These are phyloP conservation scores for Hypoxylon subgilvum DNA, from an alignment of 495 filamentous ascomycete species.

Conservation along the genomic window DNA sequence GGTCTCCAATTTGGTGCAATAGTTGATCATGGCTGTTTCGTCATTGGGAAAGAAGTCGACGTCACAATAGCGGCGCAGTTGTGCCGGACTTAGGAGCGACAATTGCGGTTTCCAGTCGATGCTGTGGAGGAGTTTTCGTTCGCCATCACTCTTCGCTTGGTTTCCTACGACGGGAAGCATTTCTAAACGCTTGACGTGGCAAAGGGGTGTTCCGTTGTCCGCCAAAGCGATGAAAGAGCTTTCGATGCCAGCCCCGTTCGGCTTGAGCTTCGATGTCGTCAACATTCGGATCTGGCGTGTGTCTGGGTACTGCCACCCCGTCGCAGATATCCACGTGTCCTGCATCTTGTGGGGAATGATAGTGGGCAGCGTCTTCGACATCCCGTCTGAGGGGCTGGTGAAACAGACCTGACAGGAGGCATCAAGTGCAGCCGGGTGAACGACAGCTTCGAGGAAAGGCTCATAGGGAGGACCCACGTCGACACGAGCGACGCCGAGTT, in stretches of 20 bases:
- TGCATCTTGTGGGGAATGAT: slow-evolving; percentile 18
- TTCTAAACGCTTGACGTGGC: slow-evolving; percentile 30
- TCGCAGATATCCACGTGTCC: slow-evolving; percentile 26
- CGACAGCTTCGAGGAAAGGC: slow-evolving; percentile 22
- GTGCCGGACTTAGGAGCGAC: slow-evolving; percentile 38
- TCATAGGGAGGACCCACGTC: not conserved
- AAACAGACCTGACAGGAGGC: slow-evolving; percentile 38
- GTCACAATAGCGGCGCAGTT: slow-evolving; percentile 28
- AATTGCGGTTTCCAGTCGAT: slow-evolving; percentile 45
- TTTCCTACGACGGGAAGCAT: not conserved
- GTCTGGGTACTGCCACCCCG: slow-evolving; percentile 24
- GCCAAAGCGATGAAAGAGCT: slow-evolving; percentile 37
- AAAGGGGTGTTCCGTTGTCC: slow-evolving; percentile 37
- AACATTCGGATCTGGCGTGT: slow-evolving; percentile 1
- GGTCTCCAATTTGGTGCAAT: slow-evolving; percentile 23
- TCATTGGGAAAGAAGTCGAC: slow-evolving; percentile 23
- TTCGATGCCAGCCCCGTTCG: not conserved
- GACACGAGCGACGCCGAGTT: slow-evolving; percentile 10
- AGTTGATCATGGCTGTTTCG: slow-evolving; percentile 20
- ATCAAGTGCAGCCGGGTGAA: slow-evolving; percentile 47
- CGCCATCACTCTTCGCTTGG: slow-evolving; percentile 27
- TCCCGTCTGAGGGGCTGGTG: slow-evolving; percentile 3
- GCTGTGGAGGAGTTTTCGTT: slow-evolving; percentile 38
- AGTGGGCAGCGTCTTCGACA: slow-evolving; percentile 8
- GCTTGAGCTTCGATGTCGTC: slow-evolving; percentile 37